These are phyloP conservation scores for Clavispora vitiphila DNA, from an alignment of 805 yeast genomes.

Conservation along the genomic window DNA sequence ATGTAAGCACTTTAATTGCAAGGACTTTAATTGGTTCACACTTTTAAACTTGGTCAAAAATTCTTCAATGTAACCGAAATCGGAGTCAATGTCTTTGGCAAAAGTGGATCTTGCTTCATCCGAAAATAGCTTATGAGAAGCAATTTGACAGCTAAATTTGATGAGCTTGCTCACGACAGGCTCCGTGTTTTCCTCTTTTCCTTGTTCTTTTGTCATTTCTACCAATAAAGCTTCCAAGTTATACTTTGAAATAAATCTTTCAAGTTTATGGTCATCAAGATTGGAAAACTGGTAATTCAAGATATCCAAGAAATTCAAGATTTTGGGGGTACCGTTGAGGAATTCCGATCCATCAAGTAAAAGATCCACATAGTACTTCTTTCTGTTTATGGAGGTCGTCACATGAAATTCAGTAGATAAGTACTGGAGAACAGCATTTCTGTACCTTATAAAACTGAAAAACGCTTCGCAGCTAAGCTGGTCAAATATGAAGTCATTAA, in stretches of 20 bases:
- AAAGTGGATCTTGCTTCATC: constrained; percentile 18
- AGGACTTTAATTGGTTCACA: constrained; percentile 42
- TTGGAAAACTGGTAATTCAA: constrained; percentile 51
- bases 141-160: constrained; percentile 18
- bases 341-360: constrained; percentile 49
- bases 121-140: constrained; percentile 10
- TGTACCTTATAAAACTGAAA: constrained; percentile 53
- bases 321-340: constrained; percentile 57
- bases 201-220: constrained; percentile 23
- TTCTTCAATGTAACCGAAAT: constrained; percentile 24
- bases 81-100: constrained; percentile 23
- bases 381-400: constrained; percentile 43
- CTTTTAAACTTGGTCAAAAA: constrained; percentile 44
- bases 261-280: constrained; percentile 38
- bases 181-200: constrained; percentile 3
- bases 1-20: constrained; percentile 60
- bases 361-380: constrained; percentile 46
- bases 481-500: constrained; percentile 31
- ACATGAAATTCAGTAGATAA: constrained; percentile 71
- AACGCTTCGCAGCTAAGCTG: constrained; percentile 46
- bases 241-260: constrained; percentile 21
- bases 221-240: constrained; percentile 32
- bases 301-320: constrained; percentile 62
- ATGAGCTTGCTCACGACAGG: constrained; percentile 20
- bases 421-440: constrained; percentile 59